These are phyloP conservation scores for Pseudofabraea citricarpa DNA, from an alignment of 2,329 filamentous ascomycete species.

Conservation along the genomic window DNA sequence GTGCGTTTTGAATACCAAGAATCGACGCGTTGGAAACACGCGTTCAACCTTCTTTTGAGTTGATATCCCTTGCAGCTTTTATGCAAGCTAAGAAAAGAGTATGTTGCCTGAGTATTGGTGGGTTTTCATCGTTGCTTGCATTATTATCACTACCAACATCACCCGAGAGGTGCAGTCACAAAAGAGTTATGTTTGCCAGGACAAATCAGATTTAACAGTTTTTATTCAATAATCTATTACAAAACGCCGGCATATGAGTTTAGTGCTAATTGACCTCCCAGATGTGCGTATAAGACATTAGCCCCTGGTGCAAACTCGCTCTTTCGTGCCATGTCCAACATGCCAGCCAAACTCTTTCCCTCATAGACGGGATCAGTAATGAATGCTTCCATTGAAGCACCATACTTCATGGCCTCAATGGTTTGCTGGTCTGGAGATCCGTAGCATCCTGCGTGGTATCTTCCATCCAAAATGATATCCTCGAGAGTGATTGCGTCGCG, in stretches of 20 bases:
- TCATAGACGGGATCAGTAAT: constrained; percentile 75
- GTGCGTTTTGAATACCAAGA: too few species aligned
- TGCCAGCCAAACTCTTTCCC: constrained; percentile 68
- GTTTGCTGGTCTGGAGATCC: constrained; percentile 63
- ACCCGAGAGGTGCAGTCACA: too few species aligned
- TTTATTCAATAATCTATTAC: constrained; percentile 33
- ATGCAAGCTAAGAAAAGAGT: too few species aligned
- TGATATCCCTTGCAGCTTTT: too few species aligned
- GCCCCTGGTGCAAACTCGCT: constrained; percentile 52
- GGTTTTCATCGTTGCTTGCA: too few species aligned
- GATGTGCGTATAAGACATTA: constrained; percentile 68
- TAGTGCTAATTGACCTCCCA: constrained; percentile 65
- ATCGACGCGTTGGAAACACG: too few species aligned
- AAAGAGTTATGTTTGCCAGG: too few species aligned
- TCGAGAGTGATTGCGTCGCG: constrained; percentile 54
- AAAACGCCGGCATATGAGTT: constrained; percentile 51
- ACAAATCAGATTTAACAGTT: too few species aligned
- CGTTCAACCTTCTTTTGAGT: too few species aligned
- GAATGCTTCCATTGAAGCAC: constrained; percentile 63
- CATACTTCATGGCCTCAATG: constrained; percentile 63
- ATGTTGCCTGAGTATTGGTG: too few species aligned
- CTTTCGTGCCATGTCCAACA: constrained; percentile 63
- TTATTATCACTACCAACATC: too few species aligned
- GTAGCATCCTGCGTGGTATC: constrained; percentile 65
- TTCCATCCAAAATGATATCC: constrained; percentile 58